Percentiles rank a stretch among this genome's conserved stretches.
Conservation (phyloP, 495 filamentous ascomycete species). For the Neurospora terricola region DNA sequence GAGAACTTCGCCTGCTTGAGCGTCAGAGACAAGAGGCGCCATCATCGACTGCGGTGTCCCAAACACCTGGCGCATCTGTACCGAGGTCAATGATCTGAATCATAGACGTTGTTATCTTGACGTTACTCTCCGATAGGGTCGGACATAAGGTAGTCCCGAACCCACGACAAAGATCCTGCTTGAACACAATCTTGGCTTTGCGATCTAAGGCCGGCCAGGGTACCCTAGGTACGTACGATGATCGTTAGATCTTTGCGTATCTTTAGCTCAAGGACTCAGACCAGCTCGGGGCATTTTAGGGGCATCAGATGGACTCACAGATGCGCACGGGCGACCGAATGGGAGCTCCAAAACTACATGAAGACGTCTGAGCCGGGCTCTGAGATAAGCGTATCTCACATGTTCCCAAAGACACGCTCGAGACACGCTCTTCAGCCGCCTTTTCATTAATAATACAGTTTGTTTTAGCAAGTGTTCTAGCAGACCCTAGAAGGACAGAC, state of each 20-base stretch:
- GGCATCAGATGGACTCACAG: no score
- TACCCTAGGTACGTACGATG: background rate
- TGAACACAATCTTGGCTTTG: background rate
- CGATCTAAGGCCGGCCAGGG: background rate
- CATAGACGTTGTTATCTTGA: background rate
- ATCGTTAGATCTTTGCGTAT: background rate
- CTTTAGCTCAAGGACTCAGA: no score
- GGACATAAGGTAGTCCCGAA: background rate
- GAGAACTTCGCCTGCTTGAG: conserved; percentile 14
- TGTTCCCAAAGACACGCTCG: background rate
- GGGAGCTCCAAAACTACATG: no score
- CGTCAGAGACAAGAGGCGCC: conserved; percentile 7
- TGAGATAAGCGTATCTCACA: no score
- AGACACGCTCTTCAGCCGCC: background rate
- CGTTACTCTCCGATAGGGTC: background rate
- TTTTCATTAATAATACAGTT: background rate
- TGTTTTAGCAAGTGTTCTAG: background rate
- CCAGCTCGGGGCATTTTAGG: no score
- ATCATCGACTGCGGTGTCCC: background rate
- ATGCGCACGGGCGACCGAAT: no score
- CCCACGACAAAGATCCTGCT: background rate
- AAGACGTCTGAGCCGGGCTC: no score
- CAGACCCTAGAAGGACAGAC: background rate
- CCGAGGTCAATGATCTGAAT: background rate
- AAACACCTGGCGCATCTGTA: background rate